A percentile compares a stretch with the other conserved stretches of the same genome.
These are phyloP conservation scores for Chaetomium globosum DNA, from an alignment of 2,329 filamentous ascomycete species.

Conservation along the genomic window DNA sequence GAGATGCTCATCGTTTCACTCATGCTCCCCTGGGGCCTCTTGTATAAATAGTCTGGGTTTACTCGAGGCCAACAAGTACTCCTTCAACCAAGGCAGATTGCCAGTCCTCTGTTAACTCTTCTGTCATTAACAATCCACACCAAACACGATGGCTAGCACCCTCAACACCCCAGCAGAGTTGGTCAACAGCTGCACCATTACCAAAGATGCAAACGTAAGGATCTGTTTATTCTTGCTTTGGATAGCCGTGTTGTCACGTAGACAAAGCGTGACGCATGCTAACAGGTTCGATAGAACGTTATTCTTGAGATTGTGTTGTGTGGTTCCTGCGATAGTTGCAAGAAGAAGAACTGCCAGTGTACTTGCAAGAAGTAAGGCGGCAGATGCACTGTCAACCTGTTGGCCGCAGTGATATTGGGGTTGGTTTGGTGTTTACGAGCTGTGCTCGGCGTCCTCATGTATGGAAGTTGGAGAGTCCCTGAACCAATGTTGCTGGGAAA, in stretches of 20 bases:
- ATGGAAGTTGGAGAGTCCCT: background rate
- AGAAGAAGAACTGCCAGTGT: background rate
- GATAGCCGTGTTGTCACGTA: background rate
- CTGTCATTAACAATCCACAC: background rate
- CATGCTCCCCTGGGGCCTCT: background rate
- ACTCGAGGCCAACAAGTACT: too few relatives aligned
- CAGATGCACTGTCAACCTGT: background rate
- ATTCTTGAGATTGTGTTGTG: background rate
- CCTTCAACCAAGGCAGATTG: too few relatives aligned
- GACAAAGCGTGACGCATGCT: background rate
- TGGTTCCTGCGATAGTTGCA: background rate
- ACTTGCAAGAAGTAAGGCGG: background rate
- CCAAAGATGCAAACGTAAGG: background rate
- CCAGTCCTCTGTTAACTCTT: too few relatives aligned
- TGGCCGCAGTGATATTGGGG: background rate
- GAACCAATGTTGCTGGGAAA: background rate
- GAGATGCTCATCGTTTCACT: background rate
- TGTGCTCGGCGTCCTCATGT: background rate
- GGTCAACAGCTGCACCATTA: background rate
- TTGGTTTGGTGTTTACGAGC: background rate
- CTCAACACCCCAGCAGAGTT: background rate
- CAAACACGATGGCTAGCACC: background rate
- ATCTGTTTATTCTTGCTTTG: background rate
- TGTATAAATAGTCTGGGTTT: background rate
- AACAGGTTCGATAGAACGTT: background rate